Percentiles rank a stretch among this genome's conserved stretches.
phyloP scores from a whole-genome alignment of 1,284 basidiomycete genomes.

The Puccinia brachypodii region DNA sequence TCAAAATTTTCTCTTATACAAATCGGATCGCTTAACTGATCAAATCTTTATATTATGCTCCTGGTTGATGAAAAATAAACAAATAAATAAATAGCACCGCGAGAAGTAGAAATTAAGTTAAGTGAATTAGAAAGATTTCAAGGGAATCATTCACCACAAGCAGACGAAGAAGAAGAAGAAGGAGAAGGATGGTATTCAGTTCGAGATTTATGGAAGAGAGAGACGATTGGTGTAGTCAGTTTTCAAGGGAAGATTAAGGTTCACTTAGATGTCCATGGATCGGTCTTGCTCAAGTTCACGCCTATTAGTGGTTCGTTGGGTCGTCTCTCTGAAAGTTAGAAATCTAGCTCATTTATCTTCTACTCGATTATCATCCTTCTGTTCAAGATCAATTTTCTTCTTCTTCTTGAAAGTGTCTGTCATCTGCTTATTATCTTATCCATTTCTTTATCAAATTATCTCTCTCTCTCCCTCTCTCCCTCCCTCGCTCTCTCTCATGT shows the following conservation, averaged over 20 bases:
- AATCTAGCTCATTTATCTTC: too few relatives aligned
- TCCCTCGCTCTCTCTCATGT: too few relatives aligned
- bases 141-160: background rate
- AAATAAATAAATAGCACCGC: slow-evolving; percentile 25
- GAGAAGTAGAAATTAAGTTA: slow-evolving; percentile 25
- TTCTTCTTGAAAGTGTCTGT: too few relatives aligned
- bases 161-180: background rate
- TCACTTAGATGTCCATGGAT: background rate
- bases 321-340: too few relatives aligned
- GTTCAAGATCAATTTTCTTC: too few relatives aligned
- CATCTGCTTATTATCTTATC: too few relatives aligned
- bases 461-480: too few relatives aligned
- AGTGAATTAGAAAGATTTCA: slow-evolving; percentile 10
- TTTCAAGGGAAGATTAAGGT: slow-evolving; percentile 19
- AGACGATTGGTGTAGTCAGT: slow-evolving; percentile 19
- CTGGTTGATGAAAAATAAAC: too few relatives aligned
- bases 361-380: too few relatives aligned
- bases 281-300: slow-evolving; percentile 9
- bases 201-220: slow-evolving; percentile 31
- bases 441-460: too few relatives aligned
- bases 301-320: background rate
- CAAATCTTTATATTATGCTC: background rate
- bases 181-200: slow-evolving; percentile 8
- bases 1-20: background rate
- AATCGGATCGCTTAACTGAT: background rate